Evolutionary conservation across 1,284 basidiomycete species (phyloP).

Genomic region (Cutaneotrichosporon spelunceum): DNA sequence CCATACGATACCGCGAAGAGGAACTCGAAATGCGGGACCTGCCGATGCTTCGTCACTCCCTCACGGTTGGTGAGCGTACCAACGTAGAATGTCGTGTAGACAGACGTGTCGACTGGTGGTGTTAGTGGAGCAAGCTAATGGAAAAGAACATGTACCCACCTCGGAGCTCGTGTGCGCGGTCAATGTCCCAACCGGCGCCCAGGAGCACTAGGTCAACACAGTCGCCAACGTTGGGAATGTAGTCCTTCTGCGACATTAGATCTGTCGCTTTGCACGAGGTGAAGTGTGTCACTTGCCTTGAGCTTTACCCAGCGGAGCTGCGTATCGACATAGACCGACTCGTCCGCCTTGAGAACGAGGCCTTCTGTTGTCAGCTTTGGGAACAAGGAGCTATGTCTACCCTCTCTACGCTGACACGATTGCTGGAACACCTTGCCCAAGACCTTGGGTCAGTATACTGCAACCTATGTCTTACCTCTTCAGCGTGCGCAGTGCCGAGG

Average conservation of each 20-base stretch:
- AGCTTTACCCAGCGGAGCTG: constrained; percentile 73
- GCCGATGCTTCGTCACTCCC: constrained; percentile 21
- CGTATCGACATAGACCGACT: constrained; percentile 64
- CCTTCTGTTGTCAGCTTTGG: constrained; percentile 52
- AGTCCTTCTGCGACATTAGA: constrained; percentile 64
- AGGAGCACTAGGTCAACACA: constrained; percentile 70
- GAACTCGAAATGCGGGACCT: constrained; percentile 62
- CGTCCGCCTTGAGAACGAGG: constrained; percentile 70
- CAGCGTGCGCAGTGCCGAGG: not conserved
- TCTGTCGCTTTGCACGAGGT: not conserved
- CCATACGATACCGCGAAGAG: constrained; percentile 75
- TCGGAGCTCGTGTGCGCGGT: constrained; percentile 68
- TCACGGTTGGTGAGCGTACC: constrained; percentile 52
- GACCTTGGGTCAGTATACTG: constrained; percentile 1
- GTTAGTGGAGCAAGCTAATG: not conserved
- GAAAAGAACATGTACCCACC: constrained; percentile 54
- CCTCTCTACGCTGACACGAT: not conserved
- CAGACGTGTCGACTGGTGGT: constrained; percentile 64
- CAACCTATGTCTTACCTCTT: not conserved
- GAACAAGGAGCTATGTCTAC: not conserved
- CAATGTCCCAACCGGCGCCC: constrained; percentile 72
- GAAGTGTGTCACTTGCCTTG: constrained; percentile 35
- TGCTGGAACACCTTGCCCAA: constrained; percentile 4
- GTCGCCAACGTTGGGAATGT: constrained; percentile 79
- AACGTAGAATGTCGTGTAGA: constrained; percentile 74